These are phyloP conservation scores for Corniculantispora saksenae DNA, from an alignment of 2,329 filamentous ascomycete species.

Conservation along the genomic window DNA sequence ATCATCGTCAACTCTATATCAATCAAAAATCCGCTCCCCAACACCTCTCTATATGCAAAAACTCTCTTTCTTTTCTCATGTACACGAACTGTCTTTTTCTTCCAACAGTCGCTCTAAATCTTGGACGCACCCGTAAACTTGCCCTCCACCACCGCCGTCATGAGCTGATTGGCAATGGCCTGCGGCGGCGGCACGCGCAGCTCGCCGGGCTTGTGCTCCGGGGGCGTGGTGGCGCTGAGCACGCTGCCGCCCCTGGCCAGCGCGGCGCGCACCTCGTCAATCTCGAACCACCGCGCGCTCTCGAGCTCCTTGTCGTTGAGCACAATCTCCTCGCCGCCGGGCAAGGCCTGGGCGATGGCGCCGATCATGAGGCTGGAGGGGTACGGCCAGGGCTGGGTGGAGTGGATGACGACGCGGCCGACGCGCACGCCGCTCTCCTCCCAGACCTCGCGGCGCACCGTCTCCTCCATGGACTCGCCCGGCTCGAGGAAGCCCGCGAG, in stretches of 20 bases:
- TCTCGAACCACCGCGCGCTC: slow-evolving; percentile 81
- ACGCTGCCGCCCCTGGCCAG: slow-evolving; percentile 65
- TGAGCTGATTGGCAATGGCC: slow-evolving; percentile 89
- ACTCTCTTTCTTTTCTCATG: background rate
- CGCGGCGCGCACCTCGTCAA: slow-evolving; percentile 79
- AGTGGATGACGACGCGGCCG: slow-evolving; percentile 78
- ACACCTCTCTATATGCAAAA: slow-evolving; percentile 6
- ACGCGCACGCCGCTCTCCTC: slow-evolving; percentile 79
- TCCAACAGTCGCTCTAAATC: slow-evolving; percentile 41
- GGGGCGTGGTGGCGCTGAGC: slow-evolving; percentile 63
- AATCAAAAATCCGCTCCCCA: background rate
- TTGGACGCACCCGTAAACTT: slow-evolving; percentile 62
- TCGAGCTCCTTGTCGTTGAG: slow-evolving; percentile 92
- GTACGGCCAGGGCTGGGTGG: slow-evolving; percentile 85
- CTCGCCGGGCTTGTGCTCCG: slow-evolving; percentile 72
- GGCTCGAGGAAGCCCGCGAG: slow-evolving; percentile 86
- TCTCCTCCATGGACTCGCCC: slow-evolving; percentile 82
- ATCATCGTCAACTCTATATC: slow-evolving; percentile 1
- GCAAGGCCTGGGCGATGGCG: slow-evolving; percentile 82
- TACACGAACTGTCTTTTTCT: background rate
- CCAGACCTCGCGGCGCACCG: slow-evolving; percentile 81
- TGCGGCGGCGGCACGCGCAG: slow-evolving; percentile 81
- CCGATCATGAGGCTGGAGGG: slow-evolving; percentile 84
- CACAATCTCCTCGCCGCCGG: slow-evolving; percentile 74
- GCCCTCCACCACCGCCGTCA: slow-evolving; percentile 76